Base-by-base conservation (phyloP, 108 stramenopile genomes). In the Skeletonema marinoi region DNA sequence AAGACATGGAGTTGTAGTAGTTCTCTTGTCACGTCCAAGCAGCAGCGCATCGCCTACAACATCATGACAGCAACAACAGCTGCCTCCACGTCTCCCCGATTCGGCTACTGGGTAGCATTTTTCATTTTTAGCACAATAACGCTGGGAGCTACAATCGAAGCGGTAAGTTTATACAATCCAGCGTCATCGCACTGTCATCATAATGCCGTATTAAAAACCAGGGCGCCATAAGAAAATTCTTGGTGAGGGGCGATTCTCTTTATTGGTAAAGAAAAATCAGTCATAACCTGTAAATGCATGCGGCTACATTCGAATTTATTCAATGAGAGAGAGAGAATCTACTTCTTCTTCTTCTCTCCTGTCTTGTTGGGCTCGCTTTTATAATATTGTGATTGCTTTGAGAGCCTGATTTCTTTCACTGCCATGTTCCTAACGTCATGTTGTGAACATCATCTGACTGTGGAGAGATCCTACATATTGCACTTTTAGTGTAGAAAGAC, bases 91-190 rank as follows among this genome's bases (percentile, higher is more conserved):
- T 88, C 89, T 32, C 87, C 91, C 17, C 85, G 93, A 4, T 94
- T 94, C 67, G 82, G 78, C 16, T 80, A 85, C 13, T 94, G 93
- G 93, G 81, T 85, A 4, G 81, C 89, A 11, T 89, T 92, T 73
- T 73, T 92, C 48, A 63, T 89, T 13, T 89, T 92, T 65, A 77
- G 83, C 48, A 81, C 81, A 16, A 85, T 95, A 13, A 84, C 85
- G 12, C 69, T 95, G 79, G 82, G 83, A 17, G 78, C 89, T 36
- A 62, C 86, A 14, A 78, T 90, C 58, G 85, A 87, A 70, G 84
- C 80, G 77, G 90, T 91, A 67, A 63, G 90, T 81, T 29, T n/a
- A 60, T 60, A 32, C 11, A 19, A 11, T 60, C 60, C 30, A 12
- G 36, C 36, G n/a, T 36, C 36, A 8, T 36, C 36, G 6, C 36